These are phyloP conservation scores for Mycena kentingensis DNA, from an alignment of 768 basidiomycete species.

Conservation along the genomic window DNA sequence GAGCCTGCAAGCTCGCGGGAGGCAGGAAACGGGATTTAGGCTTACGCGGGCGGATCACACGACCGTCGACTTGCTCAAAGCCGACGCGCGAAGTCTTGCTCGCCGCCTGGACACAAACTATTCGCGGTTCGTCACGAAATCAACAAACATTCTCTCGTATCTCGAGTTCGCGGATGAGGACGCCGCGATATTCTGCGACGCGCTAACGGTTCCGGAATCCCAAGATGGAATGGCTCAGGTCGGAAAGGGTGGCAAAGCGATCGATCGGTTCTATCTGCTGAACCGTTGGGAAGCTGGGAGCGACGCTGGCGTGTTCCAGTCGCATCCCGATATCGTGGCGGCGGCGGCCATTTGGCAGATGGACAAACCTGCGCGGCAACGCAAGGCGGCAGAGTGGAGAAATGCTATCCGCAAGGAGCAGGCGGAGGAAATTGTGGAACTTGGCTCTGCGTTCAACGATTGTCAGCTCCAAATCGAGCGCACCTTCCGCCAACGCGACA, in stretches of 20 bases:
- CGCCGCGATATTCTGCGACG: constrained; percentile 41
- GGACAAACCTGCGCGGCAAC: constrained; percentile 16
- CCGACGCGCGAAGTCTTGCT: constrained; percentile 13
- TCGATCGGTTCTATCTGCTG: constrained; percentile 46
- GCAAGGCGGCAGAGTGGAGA: constrained; percentile 32
- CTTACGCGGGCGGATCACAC: constrained; percentile 40
- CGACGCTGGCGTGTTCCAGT: constrained; percentile 46
- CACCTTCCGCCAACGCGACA: constrained; percentile 29
- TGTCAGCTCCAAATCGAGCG: constrained; percentile 32
- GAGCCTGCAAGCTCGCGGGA: constrained; percentile 42
- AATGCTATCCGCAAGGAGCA: constrained; percentile 30
- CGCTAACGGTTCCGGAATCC: constrained; percentile 44
- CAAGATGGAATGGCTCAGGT: constrained; percentile 49
- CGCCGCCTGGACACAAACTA: constrained; percentile 25
- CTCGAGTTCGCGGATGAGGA: constrained; percentile 52
- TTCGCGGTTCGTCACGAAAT: constrained; percentile 28
- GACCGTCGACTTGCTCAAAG: constrained; percentile 43
- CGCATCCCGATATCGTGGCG: constrained; percentile 25
- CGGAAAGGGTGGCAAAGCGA: constrained; percentile 38
- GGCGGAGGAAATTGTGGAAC: constrained; percentile 29
- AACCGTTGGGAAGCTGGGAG: constrained; percentile 47
- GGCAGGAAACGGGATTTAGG: constrained; percentile 33
- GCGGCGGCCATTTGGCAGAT: constrained; percentile 40
- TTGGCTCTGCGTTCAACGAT: constrained; percentile 33
- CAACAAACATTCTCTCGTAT: constrained; percentile 41